Percentiles rank a stretch among this genome's conserved stretches.
phyloP scores from a whole-genome alignment of 441 rosid genomes.

The Erodium texanum region DNA sequence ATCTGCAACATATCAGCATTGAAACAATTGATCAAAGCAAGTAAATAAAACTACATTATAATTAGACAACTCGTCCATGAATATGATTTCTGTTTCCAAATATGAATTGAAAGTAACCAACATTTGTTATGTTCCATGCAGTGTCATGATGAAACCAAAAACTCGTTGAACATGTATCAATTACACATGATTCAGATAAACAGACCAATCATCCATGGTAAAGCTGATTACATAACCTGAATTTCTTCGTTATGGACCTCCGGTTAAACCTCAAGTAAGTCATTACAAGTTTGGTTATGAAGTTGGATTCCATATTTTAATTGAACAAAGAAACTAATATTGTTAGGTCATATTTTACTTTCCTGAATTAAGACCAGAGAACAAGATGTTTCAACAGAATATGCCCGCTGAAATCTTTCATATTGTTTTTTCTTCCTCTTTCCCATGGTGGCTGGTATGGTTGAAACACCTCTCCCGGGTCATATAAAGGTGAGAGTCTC shows the following conservation, averaged over 20 bases:
- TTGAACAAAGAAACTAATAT: not conserved
- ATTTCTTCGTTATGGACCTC: not conserved
- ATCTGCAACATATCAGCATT: conserved; percentile 23
- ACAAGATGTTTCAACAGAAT: not conserved
- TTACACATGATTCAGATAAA: not conserved
- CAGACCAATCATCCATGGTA: not conserved
- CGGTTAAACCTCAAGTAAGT: not conserved
- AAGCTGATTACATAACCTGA: not conserved
- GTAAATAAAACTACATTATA: conserved; percentile 4
- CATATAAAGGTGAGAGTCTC: not conserved
- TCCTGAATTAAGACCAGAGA: not conserved
- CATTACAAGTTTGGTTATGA: not conserved
- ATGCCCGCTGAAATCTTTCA: not conserved
- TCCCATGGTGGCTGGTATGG: not conserved
- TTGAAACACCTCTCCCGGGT: not conserved
- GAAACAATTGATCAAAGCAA: conserved; percentile 12
- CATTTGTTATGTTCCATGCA: not conserved
- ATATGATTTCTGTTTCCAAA: not conserved
- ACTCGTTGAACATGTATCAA: not conserved
- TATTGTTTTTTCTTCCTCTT: not conserved
- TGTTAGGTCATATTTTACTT: not conserved
- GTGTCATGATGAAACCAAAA: not conserved
- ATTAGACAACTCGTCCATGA: not conserved
- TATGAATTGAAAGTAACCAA: not conserved
- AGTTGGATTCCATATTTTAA: not conserved